Conservation (phyloP, 441 rosid species). For the Gossypium schwendimanii region DNA sequence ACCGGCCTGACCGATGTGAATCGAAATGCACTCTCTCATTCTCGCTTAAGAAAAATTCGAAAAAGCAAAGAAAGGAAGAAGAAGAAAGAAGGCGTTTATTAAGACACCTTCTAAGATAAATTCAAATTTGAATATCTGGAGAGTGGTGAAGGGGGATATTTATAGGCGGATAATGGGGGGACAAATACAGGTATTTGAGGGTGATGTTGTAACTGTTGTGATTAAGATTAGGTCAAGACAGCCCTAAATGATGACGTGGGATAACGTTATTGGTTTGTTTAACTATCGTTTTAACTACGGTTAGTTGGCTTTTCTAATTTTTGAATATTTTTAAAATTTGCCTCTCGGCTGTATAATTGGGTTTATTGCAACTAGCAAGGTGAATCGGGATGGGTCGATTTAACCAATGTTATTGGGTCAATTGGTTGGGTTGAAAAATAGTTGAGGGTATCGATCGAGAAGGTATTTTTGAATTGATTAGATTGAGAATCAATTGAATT, state of each 20-base stretch:
- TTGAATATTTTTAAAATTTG: background rate
- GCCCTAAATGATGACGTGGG: background rate
- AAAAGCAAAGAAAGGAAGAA: background rate
- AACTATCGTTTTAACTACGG: background rate
- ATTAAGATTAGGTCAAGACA: background rate
- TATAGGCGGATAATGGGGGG: background rate
- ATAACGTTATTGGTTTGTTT: background rate
- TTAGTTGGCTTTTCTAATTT: background rate
- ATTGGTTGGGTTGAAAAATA: no score
- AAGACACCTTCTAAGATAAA: background rate
- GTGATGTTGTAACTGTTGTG: background rate
- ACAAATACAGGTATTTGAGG: background rate
- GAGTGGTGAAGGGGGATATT: background rate
- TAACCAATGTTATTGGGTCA: no score
- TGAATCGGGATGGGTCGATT: no score
- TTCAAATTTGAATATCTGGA: background rate
- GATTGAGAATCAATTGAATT: accelerated
- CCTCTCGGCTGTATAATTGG: background rate
- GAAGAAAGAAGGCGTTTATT: background rate
- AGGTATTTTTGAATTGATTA: accelerated
- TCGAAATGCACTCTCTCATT: background rate
- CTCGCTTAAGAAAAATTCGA: background rate
- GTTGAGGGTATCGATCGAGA: accelerated
- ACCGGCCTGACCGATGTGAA: background rate
- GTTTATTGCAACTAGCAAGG: background rate